Evolutionary conservation across 768 basidiomycete genomes (phyloP).

Genomic region (Galerina marginata): DNA sequence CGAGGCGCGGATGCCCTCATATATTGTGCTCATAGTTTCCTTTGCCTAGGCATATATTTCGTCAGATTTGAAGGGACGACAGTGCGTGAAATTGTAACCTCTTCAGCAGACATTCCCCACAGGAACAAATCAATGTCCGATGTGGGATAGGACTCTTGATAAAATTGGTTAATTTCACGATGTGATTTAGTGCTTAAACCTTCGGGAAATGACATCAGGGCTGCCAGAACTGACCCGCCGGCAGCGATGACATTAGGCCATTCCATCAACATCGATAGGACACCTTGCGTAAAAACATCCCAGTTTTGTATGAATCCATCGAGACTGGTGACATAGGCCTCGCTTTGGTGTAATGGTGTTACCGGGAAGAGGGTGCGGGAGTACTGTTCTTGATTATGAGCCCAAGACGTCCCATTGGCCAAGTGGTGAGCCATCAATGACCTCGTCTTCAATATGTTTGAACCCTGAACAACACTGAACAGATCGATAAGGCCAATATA

Average conservation of each 20-base stretch:
- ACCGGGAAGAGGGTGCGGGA: not conserved
- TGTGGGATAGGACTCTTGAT: conserved; percentile 55
- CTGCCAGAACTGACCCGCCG: conserved; percentile 35
- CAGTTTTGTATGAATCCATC: conserved; percentile 45
- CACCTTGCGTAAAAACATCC: conserved; percentile 62
- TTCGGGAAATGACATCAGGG: conserved; percentile 55
- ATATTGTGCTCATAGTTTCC: not conserved
- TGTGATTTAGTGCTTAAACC: conserved; percentile 47
- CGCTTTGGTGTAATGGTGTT: not conserved
- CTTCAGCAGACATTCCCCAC: conserved; percentile 56
- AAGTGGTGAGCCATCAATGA: no score
- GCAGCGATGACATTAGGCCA: conserved; percentile 67
- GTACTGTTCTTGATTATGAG: no score
- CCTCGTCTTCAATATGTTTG: no score
- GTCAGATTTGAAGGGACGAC: not conserved
- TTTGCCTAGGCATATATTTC: not conserved
- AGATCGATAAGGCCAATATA: no score
- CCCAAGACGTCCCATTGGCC: no score
- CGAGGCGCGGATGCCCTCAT: conserved; percentile 18
- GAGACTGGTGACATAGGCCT: not conserved
- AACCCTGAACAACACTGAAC: no score
- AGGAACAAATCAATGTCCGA: conserved; percentile 67
- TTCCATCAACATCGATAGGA: conserved; percentile 57
- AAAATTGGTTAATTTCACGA: not conserved
- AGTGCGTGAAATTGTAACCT: conserved; percentile 42